Evolutionary conservation across 306 rosid species (phyloP).

Genomic region (Fragaria iinumae): DNA sequence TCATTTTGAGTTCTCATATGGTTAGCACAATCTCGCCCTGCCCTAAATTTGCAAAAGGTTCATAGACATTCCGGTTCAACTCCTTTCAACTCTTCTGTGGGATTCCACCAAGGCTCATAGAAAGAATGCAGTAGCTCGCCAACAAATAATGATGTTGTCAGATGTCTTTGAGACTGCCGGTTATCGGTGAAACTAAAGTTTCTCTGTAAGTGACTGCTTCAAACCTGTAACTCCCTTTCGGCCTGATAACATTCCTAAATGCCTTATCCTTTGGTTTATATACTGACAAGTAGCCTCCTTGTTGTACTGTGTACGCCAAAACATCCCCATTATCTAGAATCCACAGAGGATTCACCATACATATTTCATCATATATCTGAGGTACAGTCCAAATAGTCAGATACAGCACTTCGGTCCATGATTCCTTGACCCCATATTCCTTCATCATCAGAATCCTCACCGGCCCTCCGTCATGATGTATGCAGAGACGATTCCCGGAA

Average conservation of each 20-base stretch:
- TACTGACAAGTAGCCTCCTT: background rate
- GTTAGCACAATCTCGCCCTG: background rate
- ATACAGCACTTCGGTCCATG: conserved; percentile 1
- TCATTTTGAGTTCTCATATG: background rate
- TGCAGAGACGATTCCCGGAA: background rate
- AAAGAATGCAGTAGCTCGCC: background rate
- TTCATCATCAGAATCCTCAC: background rate
- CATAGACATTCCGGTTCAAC: background rate
- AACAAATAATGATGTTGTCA: background rate
- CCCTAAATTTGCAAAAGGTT: background rate
- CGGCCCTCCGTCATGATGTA: background rate
- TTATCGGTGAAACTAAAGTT: conserved; percentile 2
- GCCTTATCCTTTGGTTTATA: background rate
- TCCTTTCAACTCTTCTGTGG: background rate
- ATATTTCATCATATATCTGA: background rate
- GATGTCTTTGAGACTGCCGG: background rate
- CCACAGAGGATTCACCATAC: too few relatives aligned
- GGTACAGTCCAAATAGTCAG: background rate
- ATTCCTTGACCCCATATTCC: conserved; percentile 4
- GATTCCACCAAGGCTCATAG: background rate
- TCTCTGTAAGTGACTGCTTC: background rate
- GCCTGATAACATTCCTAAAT: background rate
- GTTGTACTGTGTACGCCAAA: background rate
- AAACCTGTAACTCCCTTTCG: background rate
- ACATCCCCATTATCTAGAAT: conserved; percentile 5